Evolutionary conservation across 306 rosid genomes (phyloP).

Genomic region (Herpetospermum pedunculosum): DNA sequence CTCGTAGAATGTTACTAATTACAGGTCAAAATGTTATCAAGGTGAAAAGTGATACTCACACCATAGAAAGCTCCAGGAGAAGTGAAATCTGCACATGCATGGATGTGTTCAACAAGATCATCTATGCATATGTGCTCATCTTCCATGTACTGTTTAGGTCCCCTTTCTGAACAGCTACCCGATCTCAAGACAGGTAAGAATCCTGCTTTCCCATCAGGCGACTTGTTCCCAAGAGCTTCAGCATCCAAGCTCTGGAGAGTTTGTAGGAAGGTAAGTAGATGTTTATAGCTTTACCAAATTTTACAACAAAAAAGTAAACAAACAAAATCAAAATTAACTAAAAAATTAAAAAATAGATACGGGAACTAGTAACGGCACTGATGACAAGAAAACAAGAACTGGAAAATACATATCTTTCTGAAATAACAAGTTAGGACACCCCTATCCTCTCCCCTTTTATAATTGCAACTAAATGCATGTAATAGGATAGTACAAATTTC

Average conservation of each 20-base stretch:
- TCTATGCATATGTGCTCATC: conserved; percentile 73
- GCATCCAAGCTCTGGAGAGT: conserved; percentile 38
- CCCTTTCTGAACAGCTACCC: conserved; percentile 84
- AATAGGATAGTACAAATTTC: neutral
- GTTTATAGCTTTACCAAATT: neutral
- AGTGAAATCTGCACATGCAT: conserved; percentile 31
- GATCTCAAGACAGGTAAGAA: conserved; percentile 56
- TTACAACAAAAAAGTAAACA: neutral
- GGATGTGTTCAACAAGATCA: conserved; percentile 44
- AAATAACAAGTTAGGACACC: neutral
- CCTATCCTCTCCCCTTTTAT: neutral
- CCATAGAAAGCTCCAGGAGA: conserved; percentile 69
- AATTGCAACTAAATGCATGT: neutral
- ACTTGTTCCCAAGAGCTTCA: conserved; percentile 32
- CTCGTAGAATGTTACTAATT: neutral
- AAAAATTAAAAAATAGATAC: neutral
- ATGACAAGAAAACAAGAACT: neutral
- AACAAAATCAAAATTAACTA: neutral
- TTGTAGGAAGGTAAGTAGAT: neutral
- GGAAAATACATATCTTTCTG: neutral
- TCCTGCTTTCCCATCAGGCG: conserved; percentile 38
- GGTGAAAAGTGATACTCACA: conserved; percentile 28
- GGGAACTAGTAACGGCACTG: neutral
- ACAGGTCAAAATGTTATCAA: neutral
- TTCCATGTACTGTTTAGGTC: conserved; percentile 79